Evolutionary conservation across 2,329 filamentous ascomycete genomes (phyloP).

Genomic region (Paraphoma chrysanthemicola): DNA sequence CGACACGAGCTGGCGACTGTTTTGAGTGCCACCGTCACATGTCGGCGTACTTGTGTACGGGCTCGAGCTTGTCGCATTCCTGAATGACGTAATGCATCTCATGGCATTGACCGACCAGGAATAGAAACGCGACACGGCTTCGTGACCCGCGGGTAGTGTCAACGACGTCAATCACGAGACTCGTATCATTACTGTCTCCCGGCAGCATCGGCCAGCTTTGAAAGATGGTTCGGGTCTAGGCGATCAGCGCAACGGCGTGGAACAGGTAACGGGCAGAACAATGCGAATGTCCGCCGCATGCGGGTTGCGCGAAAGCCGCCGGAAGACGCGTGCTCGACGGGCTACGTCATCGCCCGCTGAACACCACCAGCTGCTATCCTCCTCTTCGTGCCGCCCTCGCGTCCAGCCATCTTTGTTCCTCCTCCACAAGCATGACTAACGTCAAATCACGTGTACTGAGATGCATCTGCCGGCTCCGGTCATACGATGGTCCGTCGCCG

Average conservation of each 20-base stretch:
- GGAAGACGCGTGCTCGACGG: neutral
- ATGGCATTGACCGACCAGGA: neutral
- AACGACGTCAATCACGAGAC: too few species aligned
- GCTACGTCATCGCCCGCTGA: neutral
- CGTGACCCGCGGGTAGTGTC: neutral
- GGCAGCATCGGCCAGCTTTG: too few species aligned
- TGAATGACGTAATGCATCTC: neutral
- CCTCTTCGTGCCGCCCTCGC: neutral
- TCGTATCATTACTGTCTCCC: too few species aligned
- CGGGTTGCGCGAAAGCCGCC: neutral
- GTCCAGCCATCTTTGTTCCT: neutral
- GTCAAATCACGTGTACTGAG: slow-evolving; percentile 8
- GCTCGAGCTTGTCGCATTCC: neutral
- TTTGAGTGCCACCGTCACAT: slow-evolving; percentile 27
- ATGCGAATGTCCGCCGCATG: neutral
- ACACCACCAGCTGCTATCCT: neutral
- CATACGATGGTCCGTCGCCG: slow-evolving; percentile 13
- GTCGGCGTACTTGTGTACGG: slow-evolving; percentile 1
- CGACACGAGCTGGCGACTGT: slow-evolving; percentile 23
- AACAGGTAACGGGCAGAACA: neutral
- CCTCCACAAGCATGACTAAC: neutral
- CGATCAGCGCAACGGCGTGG: neutral
- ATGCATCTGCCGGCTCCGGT: slow-evolving; percentile 1
- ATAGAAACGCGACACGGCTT: neutral
- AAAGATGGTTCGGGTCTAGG: too few species aligned